These are phyloP conservation scores for Triglochin maritima DNA, from an alignment of 106 monocot genomes.

Conservation along the genomic window DNA sequence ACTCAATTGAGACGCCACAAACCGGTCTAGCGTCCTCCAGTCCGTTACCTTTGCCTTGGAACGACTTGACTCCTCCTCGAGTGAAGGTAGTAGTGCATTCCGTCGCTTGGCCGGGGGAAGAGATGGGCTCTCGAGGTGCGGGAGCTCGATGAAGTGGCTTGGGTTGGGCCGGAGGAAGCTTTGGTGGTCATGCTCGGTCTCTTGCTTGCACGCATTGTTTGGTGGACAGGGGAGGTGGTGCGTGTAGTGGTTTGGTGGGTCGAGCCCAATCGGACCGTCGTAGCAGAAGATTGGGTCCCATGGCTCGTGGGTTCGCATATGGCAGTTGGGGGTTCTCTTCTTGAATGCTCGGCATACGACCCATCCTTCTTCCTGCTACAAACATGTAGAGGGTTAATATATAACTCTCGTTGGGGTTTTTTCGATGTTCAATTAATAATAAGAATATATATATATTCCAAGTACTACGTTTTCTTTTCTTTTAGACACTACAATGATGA, in stretches of 20 bases:
- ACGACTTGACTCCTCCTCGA: neutral
- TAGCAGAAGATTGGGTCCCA: slow-evolving; percentile 40
- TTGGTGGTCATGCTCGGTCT: slow-evolving; percentile 27
- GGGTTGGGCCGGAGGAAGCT: slow-evolving; percentile 19
- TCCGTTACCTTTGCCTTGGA: slow-evolving; percentile 33
- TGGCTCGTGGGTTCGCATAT: slow-evolving; percentile 15
- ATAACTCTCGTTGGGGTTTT: no score
- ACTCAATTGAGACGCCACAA: slow-evolving; percentile 82
- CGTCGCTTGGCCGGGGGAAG: slow-evolving; percentile 12
- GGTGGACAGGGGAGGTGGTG: neutral
- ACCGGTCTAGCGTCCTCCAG: slow-evolving; percentile 81
- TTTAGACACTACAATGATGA: no score
- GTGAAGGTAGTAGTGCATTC: neutral
- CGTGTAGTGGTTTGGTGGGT: slow-evolving; percentile 7
- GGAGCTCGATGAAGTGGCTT: slow-evolving; percentile 45
- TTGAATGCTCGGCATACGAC: slow-evolving; percentile 94
- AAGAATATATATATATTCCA: neutral
- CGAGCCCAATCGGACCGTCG: slow-evolving; percentile 9
- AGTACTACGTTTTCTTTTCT: no score
- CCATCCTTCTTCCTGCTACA: slow-evolving; percentile 92
- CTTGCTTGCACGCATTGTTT: slow-evolving; percentile 38
- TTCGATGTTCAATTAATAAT: neutral
- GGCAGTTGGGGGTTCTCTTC: slow-evolving; percentile 36
- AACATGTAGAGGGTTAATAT: neutral
- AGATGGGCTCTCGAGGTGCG: slow-evolving; percentile 69